Evolutionary conservation across 148 eudicot species (phyloP), one percentile per base, ranked within the genome.

Genomic region (Beta vulgaris): DNA sequence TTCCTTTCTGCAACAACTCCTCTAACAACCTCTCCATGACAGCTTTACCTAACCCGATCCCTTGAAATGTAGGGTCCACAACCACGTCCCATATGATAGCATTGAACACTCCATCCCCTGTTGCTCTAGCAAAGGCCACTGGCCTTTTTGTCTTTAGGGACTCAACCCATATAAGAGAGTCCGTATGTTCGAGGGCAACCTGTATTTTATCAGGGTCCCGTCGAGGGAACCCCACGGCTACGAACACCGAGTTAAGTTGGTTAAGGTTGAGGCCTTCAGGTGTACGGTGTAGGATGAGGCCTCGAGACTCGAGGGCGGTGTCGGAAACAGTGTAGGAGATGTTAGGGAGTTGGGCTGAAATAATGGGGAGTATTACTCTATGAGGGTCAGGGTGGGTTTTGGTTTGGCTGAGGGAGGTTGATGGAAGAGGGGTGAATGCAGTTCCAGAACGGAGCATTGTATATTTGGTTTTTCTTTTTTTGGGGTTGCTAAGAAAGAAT

Each of bases 31-130:
- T 83, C 88, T 94, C 98, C 88, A 94, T 82, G 74, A 94, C 83
- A 7, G 96, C 98, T 81, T 91, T 94, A 60, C 98, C 98, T 15
- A 94, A 69, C 1, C 98, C 98, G 3, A 91, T 74, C 77, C 98
- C 98, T 76, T 94, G 98, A 69, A 82, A 94, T 2, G 62, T 82
- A 12, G 98, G 98, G 54, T 94, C 98, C 80, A 94, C 98, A 70
- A 90, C 98, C 48, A 94, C 98, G 29, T 94, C 98, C 98, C 98
- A 94, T 31, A 94, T 92, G 10, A 94, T 89, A 26, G 98, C 89
- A 59, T 94, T 94, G 57, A 94, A 94, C 42, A 91, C 98, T 0
- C 98, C 98, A 69, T 94, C 98, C 0, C 98, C 98, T 2, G 98
- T 94, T 1, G 97, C 97, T 59, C 98, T 81, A 4, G 96, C 98